phyloP scores from a whole-genome alignment of 306 rosid species.

The Sechiopsis laciniata region DNA sequence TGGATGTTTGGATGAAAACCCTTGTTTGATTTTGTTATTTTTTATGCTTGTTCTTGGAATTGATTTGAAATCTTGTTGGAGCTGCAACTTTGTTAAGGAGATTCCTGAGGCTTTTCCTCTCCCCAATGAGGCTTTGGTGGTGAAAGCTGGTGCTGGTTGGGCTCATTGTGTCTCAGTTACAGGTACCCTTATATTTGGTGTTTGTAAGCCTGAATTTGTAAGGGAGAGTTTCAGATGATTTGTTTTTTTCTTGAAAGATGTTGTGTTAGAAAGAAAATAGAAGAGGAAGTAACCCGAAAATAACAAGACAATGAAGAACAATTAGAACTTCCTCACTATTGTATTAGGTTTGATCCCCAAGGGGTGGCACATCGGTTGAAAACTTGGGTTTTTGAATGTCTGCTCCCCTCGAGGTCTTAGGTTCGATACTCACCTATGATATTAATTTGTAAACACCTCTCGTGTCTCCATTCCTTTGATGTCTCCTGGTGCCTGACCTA shows the following conservation, averaged over 20 bases:
- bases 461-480: too few relatives aligned
- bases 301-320: too few relatives aligned
- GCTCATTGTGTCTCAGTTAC: conserved; percentile 72
- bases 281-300: too few relatives aligned
- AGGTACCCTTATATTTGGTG: conserved; percentile 35
- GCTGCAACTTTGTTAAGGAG: conserved; percentile 57
- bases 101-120: conserved; percentile 60
- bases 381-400: too few relatives aligned
- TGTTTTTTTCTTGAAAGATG: neutral
- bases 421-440: too few relatives aligned
- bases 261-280: too few relatives aligned
- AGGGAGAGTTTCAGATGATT: conserved; percentile 3
- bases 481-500: too few relatives aligned
- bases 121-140: conserved; percentile 56
- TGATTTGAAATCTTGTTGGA: conserved; percentile 41
- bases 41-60: conserved; percentile 26
- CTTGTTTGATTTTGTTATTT: neutral
- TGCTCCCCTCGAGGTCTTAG: too few relatives aligned
- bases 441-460: too few relatives aligned
- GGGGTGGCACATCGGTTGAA: too few relatives aligned
- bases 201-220: neutral
- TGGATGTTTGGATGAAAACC: conserved; percentile 14
- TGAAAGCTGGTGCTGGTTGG: conserved; percentile 85
- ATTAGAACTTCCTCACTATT: too few relatives aligned
- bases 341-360: too few relatives aligned